phyloP scores from a whole-genome alignment of 2,329 filamentous ascomycete genomes.

The Paecilomyces dactylethromorphus region DNA sequence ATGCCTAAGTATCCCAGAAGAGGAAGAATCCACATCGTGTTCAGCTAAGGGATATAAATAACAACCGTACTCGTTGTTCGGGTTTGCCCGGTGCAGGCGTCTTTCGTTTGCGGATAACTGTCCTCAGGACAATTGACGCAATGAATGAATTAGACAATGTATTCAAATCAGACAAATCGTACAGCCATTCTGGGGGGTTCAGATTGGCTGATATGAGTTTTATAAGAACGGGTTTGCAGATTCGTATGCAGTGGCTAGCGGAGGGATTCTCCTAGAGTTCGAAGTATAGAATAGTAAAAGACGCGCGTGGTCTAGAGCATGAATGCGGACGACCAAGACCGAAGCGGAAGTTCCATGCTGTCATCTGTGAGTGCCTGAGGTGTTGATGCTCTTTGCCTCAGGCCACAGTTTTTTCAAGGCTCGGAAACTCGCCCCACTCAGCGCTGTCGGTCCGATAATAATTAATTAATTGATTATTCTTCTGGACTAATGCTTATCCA shows the following conservation, averaged over 20 bases:
- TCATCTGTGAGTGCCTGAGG: neutral
- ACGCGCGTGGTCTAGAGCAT: neutral
- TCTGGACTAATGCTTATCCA: neutral
- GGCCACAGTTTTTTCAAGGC: neutral
- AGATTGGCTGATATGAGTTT: neutral
- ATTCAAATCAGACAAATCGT: neutral
- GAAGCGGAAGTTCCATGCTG: neutral
- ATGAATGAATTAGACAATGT: neutral
- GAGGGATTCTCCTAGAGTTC: neutral
- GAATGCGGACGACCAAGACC: neutral
- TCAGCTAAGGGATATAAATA: neutral
- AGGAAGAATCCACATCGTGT: slow-evolving; percentile 88
- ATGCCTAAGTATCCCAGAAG: slow-evolving; percentile 85
- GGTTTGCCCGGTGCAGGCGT: neutral
- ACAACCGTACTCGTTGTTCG: neutral
- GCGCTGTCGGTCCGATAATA: neutral
- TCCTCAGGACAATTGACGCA: neutral
- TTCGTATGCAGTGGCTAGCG: neutral
- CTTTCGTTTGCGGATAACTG: neutral
- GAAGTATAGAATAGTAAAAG: neutral
- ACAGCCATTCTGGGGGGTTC: neutral
- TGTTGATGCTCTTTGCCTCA: neutral
- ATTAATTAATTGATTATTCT: neutral
- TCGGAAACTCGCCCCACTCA: neutral
- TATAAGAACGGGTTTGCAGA: neutral